Evolutionary conservation across 2,329 filamentous ascomycete genomes (phyloP), one percentile per base, ranked within the genome.

Genomic region (Calonectria naviculata): DNA sequence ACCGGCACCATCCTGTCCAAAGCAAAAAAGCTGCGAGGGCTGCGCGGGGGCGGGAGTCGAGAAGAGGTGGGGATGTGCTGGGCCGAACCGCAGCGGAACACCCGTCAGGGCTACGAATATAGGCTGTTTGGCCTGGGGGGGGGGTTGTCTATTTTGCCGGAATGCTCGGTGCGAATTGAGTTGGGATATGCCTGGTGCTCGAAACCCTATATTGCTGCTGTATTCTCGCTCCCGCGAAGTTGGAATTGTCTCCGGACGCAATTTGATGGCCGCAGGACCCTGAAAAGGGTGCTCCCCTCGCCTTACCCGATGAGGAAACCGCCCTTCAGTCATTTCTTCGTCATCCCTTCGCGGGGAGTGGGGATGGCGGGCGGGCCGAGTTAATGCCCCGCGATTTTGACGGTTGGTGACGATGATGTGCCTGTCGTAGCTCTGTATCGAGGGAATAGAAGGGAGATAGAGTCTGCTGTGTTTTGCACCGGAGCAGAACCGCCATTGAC

Each of bases 141-240:
- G 34, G 52, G 52, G 38, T 38, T 36, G 15, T 58, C 21, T 38
- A 38, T 58, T 28, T 36, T 58, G 7, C 36, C 31, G 52, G 52
- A 38, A 58, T 58, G 52, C 52, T 58, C 52, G 52, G 52, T 28
- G 31, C 34, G n/a, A 36, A 38, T 38, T 38, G 52, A 58, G 36
- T 58, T 58, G 52, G 52, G n/a, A 46, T 24, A 46, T 58, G 31
- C 52, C 38, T 24, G 34, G 17, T 24, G 42, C 13, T 46, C 42
- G n/a, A 21, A 58, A 58, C 52, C 52, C 52, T 58, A 58, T 58
- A 38, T 58, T 36, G 9, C 52, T 58, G 34, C 52, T 58, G 34
- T 58, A 58, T 58, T 26, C 34, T 58, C 52, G 52, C n/a, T 58
- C 34, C 38, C 52, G 52, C 10, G 36, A 58, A 58, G 13, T 24